A percentile compares a stretch with the other conserved stretches of the same genome.
phyloP scores from a whole-genome alignment of 148 eudicot genomes.

The Vaccinium vitisidaea region DNA sequence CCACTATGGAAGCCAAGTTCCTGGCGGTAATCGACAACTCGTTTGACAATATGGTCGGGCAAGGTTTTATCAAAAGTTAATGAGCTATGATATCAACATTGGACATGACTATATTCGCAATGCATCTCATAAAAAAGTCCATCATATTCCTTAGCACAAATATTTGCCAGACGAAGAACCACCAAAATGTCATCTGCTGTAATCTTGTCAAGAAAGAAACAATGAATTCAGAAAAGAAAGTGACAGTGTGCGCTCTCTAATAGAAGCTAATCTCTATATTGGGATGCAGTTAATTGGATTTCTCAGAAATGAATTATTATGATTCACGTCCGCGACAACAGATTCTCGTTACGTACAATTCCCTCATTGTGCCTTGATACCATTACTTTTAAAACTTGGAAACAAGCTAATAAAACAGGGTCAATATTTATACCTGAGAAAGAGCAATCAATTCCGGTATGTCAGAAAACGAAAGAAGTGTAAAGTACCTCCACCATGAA shows the following conservation, averaged over 20 bases:
- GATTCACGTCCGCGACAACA: too few species aligned
- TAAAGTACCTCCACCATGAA: slow-evolving; percentile 69
- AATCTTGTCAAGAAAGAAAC: slow-evolving; percentile 21
- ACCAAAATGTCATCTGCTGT: slow-evolving; percentile 58
- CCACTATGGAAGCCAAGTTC: slow-evolving; percentile 1
- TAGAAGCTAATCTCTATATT: not conserved
- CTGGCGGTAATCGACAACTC: slow-evolving; percentile 44
- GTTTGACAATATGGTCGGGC: slow-evolving; percentile 57
- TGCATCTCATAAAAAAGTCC: slow-evolving; percentile 51
- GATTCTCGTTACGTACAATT: too few species aligned
- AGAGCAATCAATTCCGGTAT: slow-evolving; percentile 59
- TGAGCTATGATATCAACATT: slow-evolving; percentile 63
- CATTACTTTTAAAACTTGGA: too few species aligned
- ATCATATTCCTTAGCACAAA: slow-evolving; percentile 60
- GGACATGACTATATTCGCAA: slow-evolving; percentile 53
- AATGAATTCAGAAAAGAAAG: not conserved
- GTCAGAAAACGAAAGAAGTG: slow-evolving; percentile 55
- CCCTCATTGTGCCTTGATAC: too few species aligned
- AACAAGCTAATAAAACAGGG: not conserved
- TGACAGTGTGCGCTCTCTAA: too few species aligned
- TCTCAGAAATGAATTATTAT: too few species aligned
- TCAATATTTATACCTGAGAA: slow-evolving; percentile 42
- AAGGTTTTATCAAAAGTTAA: slow-evolving; percentile 46
- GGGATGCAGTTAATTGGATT: not conserved
- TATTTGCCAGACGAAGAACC: slow-evolving; percentile 60